phyloP scores from a whole-genome alignment of 192 early-diverging fungal genomes.

The Pilaira anomala region DNA sequence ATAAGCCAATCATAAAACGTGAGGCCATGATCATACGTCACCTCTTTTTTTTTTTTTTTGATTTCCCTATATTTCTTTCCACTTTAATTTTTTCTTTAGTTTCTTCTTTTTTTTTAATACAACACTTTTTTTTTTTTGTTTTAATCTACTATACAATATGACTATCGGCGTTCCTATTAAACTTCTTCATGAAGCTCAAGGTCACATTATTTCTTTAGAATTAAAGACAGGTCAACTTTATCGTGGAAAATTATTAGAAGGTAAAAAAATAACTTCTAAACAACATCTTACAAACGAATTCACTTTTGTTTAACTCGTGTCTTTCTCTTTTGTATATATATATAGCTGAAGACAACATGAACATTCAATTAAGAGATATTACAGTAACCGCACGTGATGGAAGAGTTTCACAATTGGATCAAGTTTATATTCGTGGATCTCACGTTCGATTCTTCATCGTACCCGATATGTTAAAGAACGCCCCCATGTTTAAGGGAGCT shows the following conservation, averaged over 20 bases:
- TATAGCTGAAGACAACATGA: slow-evolving; percentile 98
- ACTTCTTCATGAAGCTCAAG: slow-evolving; percentile 96
- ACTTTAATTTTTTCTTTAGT: slow-evolving; percentile 1
- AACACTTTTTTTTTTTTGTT: no score
- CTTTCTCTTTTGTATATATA: not conserved
- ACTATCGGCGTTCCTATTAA: slow-evolving; percentile 92
- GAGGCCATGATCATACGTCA: no score
- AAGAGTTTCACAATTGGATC: slow-evolving; percentile 85
- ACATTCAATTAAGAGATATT: slow-evolving; percentile 94
- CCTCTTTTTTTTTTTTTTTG: no score
- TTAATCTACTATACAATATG: slow-evolving; percentile 46
- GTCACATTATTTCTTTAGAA: slow-evolving; percentile 95
- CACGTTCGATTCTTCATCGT: slow-evolving; percentile 92
- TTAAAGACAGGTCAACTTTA: slow-evolving; percentile 92
- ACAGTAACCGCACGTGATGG: slow-evolving; percentile 92
- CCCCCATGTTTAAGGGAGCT: slow-evolving; percentile 96
- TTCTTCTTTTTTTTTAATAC: not conserved
- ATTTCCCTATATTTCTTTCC: not conserved
- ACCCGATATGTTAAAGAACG: slow-evolving; percentile 99
- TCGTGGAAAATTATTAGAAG: slow-evolving; percentile 91
- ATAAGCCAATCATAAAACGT: not conserved
- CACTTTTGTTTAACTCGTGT: slow-evolving; percentile 7
- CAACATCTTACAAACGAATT: not conserved
- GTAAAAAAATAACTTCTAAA: no score
- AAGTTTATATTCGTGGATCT: slow-evolving; percentile 94